Base-by-base conservation (phyloP, 331 rosid genomes). In the Acacia concinna region DNA sequence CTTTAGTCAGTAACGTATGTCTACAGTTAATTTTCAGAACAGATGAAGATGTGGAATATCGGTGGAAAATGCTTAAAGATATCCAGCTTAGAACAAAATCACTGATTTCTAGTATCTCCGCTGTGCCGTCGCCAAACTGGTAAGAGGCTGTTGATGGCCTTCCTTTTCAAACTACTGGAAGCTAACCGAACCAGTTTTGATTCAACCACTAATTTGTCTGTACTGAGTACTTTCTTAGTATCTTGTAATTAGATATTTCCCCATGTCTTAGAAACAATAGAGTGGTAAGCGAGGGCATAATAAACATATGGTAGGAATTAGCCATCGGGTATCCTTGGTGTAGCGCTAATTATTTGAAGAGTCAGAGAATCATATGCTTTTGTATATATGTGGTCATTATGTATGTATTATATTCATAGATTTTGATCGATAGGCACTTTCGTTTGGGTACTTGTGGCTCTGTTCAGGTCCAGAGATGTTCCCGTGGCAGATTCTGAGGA, bases 1-100 rank as follows among this genome's bases (percentile, higher is more conserved):
- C 18, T 76, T 34, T 51, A 2, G 67, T 20, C 15, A 27, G 57
- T 80, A 65, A 64, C 54, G 47, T 46, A 3, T 67, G 9, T 44
- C 5, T 68, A 37, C 65, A 70, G 46, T 56, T 52, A 43, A 78
- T 82, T 82, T 78, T 41, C 79, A 78, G 86, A 73, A 72, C 86
- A 28, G 64, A 78, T 11, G 82, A 82, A 78, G 86, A 78, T 73
- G 41, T 82, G 46, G 75, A 82, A 31, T 82, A 72, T 64, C 86
- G 86, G 9, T 82, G 86, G 86, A 72, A 52, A 56, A 64, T 82
- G 82, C 79, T 77, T 40, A 72, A 78, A 23, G 82, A 82, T 43
- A 82, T 77, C 17, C 82, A 71, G 75, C 63, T 70, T 37, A 77
- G 85, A 52, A 77, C 85, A 1, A 82, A 49, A 71, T 52, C 81